Evolutionary conservation across 1,284 basidiomycete species (phyloP), one percentile per base, ranked within the genome.

Genomic region (Trametes versicolor): DNA sequence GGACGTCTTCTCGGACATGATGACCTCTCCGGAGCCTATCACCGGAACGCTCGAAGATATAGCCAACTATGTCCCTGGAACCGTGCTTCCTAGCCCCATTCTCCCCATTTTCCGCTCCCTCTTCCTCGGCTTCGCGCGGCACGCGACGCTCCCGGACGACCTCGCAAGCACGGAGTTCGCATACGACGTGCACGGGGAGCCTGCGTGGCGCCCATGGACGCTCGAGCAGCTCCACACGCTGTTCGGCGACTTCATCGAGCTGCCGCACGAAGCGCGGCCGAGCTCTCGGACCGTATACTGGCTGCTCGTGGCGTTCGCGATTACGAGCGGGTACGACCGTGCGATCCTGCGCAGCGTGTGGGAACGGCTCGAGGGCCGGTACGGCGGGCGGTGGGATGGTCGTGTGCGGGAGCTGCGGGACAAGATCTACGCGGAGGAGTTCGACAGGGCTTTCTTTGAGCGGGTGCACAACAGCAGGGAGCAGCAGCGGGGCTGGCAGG

Each of bases 91-190:
- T 10, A 64, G 64, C 52, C 71, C 71, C 51, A 63, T 69, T 10
- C 49, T 69, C 52, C 77, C 84, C 27, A 79, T 87, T 17, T 96
- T 91, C 74, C 85, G 91, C 15, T 85, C 87, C 9, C 76, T 96
- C 27, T 95, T 96, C 74, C 81, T 90, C 9, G 94, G 93, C 0
- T 96, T 95, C 75, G 80, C 84, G 8, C 84, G 85, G 15, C 87
- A 93, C 68, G 89, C 56, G 36, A 48, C 53, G 41, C 43, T 56
- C 21, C 54, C 62, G 15, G 39, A 32, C 7, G 50, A 53, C 9
- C 2, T 39, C 23, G 45, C 47, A 48, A 50, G 17, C 25, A 47
- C 60, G 9, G 52, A n/a, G 5, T 36, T 23, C 23, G 34, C 50
- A 2, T 39, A 52, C n/a, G 21, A 12, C 0, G 29, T 34, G 15